Evolutionary conservation across 1,139 yeast species (phyloP), one percentile per base, ranked within the genome.

Genomic region (Geotrichum cucujoidarum): DNA sequence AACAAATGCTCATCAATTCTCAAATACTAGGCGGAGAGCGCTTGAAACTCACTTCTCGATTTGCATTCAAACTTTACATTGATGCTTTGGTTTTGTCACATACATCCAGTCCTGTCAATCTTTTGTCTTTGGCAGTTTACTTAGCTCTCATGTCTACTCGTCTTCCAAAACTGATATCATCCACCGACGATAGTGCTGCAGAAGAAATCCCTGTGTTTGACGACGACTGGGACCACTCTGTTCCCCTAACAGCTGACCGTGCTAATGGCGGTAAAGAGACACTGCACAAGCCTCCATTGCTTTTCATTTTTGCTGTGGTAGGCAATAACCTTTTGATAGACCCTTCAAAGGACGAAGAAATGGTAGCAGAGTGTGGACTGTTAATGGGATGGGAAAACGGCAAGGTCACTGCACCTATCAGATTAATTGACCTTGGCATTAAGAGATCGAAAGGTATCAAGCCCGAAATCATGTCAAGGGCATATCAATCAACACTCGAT

Each of bases 121-220:
- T 89, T 50, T 72, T 87, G 32, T 85, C 96, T 1, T 74, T 89
- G 66, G 83, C 95, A 1, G 73, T 80, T 1, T 89, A 85, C 62
- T 73, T 88, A 55, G 96, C 97, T 0, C 73, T 90, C 56, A 80
- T 80, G 56, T 78, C 92, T 18, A 83, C 97, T 1, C 74, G 74
- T 53, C 72, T 90, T 48, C 97, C 98, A 4, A 72, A 81, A 45
- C 70, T 88, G 49, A 69, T 78, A 2, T 84, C 95, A 17, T 80
- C 77, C 65, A 63, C 85, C 17, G 75, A 75, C 55, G 78, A 75
- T 54, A 55, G 69, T 22, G 66, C 66, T 34, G 74, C 76, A 16
- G 95, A 86, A 60, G 96, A 89, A 64, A 81, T 86, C 55, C 97
- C 97, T 1, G 86, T 89, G 0, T 90, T 90, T 61, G 82, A 90